Evolutionary conservation across 2,329 filamentous ascomycete genomes (phyloP).

Genomic region (Claviceps fusiformis): DNA sequence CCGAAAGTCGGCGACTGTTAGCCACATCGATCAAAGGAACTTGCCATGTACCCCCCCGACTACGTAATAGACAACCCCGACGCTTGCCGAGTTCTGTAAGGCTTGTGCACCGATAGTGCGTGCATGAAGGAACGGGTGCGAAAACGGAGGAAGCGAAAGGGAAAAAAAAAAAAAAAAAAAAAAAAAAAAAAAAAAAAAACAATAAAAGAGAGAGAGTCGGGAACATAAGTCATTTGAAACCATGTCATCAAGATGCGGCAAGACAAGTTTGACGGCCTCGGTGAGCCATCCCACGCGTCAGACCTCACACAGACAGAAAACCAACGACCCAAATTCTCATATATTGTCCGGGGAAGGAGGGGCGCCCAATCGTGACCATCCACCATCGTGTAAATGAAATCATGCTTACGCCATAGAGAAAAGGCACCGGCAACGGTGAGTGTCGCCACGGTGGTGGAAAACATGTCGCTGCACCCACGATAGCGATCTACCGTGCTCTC

Average conservation of each 20-base stretch:
- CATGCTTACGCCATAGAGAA: constrained; percentile 64
- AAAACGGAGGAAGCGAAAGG: too few relatives aligned
- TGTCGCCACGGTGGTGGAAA: constrained; percentile 71
- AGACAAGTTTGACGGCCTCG: too few relatives aligned
- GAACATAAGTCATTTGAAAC: background rate
- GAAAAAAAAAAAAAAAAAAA: background rate
- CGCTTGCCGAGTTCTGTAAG: constrained; percentile 3
- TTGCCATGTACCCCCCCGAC: background rate
- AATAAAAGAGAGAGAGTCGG: background rate
- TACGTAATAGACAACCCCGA: constrained; percentile 11
- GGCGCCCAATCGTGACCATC: background rate
- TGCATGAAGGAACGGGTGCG: background rate
- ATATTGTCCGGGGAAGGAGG: background rate
- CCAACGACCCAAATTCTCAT: background rate
- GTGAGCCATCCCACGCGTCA: too few relatives aligned
- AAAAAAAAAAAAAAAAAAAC: background rate
- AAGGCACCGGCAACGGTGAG: constrained; percentile 76
- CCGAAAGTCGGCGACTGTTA: constrained; percentile 18
- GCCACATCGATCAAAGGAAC: constrained; percentile 4
- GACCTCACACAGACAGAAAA: too few relatives aligned
- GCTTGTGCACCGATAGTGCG: background rate
- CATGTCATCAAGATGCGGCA: background rate
- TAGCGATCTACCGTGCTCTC: constrained; percentile 65
- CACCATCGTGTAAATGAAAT: constrained; percentile 5
- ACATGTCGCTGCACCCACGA: constrained; percentile 55